A percentile compares a stretch with the other conserved stretches of the same genome.
Evolutionary conservation across 768 basidiomycete genomes (phyloP).

Genomic region (Rhizopogon sp.): DNA sequence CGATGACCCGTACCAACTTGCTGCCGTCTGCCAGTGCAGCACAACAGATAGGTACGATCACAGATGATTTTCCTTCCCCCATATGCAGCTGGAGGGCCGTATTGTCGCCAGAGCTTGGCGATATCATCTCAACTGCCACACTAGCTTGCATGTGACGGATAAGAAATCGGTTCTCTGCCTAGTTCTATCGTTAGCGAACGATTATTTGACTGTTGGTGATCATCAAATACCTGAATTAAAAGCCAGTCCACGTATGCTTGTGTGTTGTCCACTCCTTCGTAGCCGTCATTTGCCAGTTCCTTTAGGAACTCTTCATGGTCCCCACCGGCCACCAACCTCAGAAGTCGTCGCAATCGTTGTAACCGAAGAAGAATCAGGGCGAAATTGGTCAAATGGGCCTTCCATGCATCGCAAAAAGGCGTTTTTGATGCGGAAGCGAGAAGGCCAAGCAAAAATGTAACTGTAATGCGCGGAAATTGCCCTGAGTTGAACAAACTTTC

Average conservation of each 20-base stretch:
- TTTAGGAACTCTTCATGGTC: conserved; percentile 10
- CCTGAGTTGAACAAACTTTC: conserved; percentile 9
- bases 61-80: conserved; percentile 49
- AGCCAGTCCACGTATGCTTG: conserved; percentile 13
- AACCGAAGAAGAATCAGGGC: conserved; percentile 22
- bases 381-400: conserved; percentile 19
- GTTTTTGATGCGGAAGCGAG: conserved; percentile 19
- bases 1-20: conserved; percentile 26
- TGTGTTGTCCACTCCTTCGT: conserved; percentile 11
- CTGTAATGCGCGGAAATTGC: conserved; percentile 32
- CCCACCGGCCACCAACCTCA: conserved; percentile 11
- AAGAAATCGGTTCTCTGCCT: conserved; percentile 23
- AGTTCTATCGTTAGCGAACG: conserved; percentile 4
- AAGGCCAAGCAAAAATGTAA: conserved; percentile 21
- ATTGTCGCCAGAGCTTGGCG: conserved; percentile 24
- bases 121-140: conserved; percentile 28
- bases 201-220: not conserved
- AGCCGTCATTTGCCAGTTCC: conserved; percentile 14
- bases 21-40: conserved; percentile 21
- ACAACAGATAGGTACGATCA: conserved; percentile 29
- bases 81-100: conserved; percentile 46
- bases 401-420: conserved; percentile 21
- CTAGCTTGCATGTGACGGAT: conserved; percentile 22
- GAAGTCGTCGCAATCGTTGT: conserved; percentile 32
- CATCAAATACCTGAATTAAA: conserved; percentile 13